Evolutionary conservation across 306 rosid genomes (phyloP), one percentile per base, ranked within the genome.

Genomic region (Prunus padus): DNA sequence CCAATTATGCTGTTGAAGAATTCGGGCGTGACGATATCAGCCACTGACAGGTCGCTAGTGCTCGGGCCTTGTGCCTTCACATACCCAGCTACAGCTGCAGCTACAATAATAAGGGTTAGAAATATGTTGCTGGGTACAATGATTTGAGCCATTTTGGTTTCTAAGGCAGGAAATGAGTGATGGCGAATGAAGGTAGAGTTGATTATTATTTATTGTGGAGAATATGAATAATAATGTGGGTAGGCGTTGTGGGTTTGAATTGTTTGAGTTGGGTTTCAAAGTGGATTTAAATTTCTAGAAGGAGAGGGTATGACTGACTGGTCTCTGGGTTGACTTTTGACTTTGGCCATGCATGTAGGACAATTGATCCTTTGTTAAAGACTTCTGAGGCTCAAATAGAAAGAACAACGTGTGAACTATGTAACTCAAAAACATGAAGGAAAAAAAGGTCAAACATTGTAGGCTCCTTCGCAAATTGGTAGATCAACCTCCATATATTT

Each of bases 1-100:
- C 51, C 80, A 12, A 84, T 79, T 44, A 93, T 93, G 2, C 84
- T 68, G 45, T 82, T 73, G 79, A 93, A 90, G 73, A 93, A 89
- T 0, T 63, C 84, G 0, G 20, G 61, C 1, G 96, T 90, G 52
- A 90, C 90, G 3, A 90, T 72, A 8, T 87, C 95, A 0, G 89
- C 82, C 15, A 88, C 93, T 0, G 79, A 26, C 13, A 83, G 88
- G 44, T 77, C 73, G 57, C 31, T 66, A 1, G 80, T 54, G 54
- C 67, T 60, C 0, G 88, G 82, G 0, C 8, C 80, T 59, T 86
- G 86, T 8, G 77, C 90, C 61, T 20, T 63, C 7, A 74, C 80
- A 25, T 14, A 4, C 12, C 52, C 11, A 14, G 47, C 42, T 8
- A 55, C 22, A n/a, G 76, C 5, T n/a, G 79, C 83, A 0, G 77